Percentiles rank a stretch among this genome's conserved stretches.
Conservation (phyloP, 2,329 filamentous ascomycete genomes). For the Gnomoniopsis sp. region DNA sequence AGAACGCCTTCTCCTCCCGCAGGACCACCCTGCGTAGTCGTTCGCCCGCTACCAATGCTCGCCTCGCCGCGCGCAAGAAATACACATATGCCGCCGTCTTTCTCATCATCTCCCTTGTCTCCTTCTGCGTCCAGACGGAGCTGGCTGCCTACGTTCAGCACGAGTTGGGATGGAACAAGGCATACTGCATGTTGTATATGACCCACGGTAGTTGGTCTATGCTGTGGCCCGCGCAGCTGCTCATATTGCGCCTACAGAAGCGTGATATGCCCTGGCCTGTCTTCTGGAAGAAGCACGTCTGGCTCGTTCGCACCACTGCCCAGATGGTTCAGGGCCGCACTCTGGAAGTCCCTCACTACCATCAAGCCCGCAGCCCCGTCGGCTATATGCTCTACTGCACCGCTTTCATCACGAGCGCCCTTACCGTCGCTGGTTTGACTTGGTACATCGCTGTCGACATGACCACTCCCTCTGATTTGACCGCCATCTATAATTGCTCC, state of each 20-base stretch:
- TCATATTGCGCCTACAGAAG: constrained; percentile 76
- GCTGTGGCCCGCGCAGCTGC: constrained; percentile 81
- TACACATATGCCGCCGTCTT: constrained; percentile 88
- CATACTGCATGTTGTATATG: constrained; percentile 99
- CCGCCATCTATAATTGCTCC: constrained; percentile 98
- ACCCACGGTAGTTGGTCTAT: constrained; percentile 93
- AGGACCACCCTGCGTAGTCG: constrained; percentile 72
- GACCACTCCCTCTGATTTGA: constrained; percentile 90
- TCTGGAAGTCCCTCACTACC: constrained; percentile 57
- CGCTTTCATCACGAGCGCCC: constrained; percentile 74
- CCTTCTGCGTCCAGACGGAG: constrained; percentile 93
- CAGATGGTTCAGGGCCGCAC: constrained; percentile 85
- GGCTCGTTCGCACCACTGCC: constrained; percentile 49
- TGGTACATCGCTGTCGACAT: constrained; percentile 96
- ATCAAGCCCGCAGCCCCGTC: constrained; percentile 37
- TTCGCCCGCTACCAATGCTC: constrained; percentile 65
- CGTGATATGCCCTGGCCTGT: constrained; percentile 73
- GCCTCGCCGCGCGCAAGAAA: constrained; percentile 68
- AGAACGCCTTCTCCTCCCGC: constrained; percentile 44
- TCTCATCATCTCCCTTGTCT: constrained; percentile 75
- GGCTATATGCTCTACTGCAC: constrained; percentile 79
- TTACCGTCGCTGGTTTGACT: constrained; percentile 86
- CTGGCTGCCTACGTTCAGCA: constrained; percentile 93
- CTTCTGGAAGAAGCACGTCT: constrained; percentile 72
- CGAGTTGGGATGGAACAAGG: constrained; percentile 90